phyloP scores from a whole-genome alignment of 495 filamentous ascomycete genomes.

The Tuber aestivum region DNA sequence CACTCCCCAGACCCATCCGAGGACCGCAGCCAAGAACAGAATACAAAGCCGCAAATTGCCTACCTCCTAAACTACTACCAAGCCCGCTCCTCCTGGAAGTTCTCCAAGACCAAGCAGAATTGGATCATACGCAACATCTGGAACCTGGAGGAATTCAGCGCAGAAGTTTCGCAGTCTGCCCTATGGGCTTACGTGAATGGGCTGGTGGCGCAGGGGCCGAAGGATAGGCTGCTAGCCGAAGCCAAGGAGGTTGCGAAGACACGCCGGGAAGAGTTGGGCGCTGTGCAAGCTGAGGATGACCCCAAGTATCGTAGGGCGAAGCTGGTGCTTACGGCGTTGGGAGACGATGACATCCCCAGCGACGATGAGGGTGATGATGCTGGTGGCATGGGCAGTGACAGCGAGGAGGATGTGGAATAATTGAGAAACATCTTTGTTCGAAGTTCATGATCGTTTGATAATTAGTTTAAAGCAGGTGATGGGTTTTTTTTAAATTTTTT shows the following conservation, averaged over 20 bases:
- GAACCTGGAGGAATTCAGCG: constrained; percentile 19
- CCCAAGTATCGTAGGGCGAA: constrained; percentile 39
- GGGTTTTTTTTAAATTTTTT: not conserved
- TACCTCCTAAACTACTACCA: constrained; percentile 33
- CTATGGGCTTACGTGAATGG: constrained; percentile 35
- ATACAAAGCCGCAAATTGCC: constrained; percentile 18
- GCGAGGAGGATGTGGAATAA: constrained; percentile 9
- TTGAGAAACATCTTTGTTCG: not conserved
- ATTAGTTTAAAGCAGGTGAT: not conserved
- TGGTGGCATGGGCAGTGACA: constrained; percentile 18
- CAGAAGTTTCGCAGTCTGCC: constrained; percentile 18
- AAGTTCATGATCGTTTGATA: not conserved
- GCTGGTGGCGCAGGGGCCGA: constrained; percentile 26
- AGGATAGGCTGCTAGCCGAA: constrained; percentile 31
- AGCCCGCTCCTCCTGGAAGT: constrained; percentile 34
- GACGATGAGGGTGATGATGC: constrained; percentile 27
- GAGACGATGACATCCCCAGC: constrained; percentile 16
- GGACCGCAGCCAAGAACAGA: constrained; percentile 11
- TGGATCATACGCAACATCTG: constrained; percentile 41
- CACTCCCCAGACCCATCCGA: constrained; percentile 22
- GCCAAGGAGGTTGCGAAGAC: constrained; percentile 34
- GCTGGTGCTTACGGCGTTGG: constrained; percentile 36
- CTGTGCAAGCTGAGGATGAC: constrained; percentile 8
- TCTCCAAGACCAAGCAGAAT: constrained; percentile 41
- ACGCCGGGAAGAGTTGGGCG: constrained; percentile 26